Base-by-base conservation (phyloP, 73 alveolate genomes). In the Paraurostyla sp. region DNA sequence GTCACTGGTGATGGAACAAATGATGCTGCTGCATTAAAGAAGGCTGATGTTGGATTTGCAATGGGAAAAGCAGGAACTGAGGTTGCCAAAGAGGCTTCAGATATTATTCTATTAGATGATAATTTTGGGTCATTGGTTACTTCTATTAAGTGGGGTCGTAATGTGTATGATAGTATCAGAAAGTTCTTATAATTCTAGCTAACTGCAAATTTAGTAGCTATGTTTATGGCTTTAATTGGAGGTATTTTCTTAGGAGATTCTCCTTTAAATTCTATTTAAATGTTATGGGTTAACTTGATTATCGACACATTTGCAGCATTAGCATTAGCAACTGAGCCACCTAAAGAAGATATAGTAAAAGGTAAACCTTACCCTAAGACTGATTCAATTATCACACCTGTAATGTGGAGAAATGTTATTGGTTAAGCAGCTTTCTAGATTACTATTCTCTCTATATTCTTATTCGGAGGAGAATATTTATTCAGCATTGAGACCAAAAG, bases 1-100 rank as follows among this genome's bases (percentile, higher is more conserved):
- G 96, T 91, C 49, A 98, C 99, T 33, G 99, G 99, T 46, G 99
- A 98, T 92, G 99, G 99, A 23, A 97, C 99, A 23, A 98, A 98
- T 92, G 99, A 96, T 68, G 98, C 98, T 9, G 97, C 97, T n/a
- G 99, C 99, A 27, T 92, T 97, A 46, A 92, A 97, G 89, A 93
- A 93, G 87, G 95, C 98, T 71, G 98, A 97, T 95, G 98, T 97
- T 27, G 98, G 99, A 0, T 94, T 97, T 78, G 98, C 99, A 6
- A 96, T 97, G 99, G 98, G 99, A 33, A 92, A 90, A 18, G 95
- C 99, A 50, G 99, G 99, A 29, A 98, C 99, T 22, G 98, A 97
- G 91, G 97, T 98, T 35, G 99, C 99, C 13, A 98, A 98, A 80
- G 99, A 98, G 71, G 99, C 99, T 35, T 94, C 99, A 35, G 99